phyloP scores from a whole-genome alignment of 176 grass and related monocot species.

The Triticum timopheevii region DNA sequence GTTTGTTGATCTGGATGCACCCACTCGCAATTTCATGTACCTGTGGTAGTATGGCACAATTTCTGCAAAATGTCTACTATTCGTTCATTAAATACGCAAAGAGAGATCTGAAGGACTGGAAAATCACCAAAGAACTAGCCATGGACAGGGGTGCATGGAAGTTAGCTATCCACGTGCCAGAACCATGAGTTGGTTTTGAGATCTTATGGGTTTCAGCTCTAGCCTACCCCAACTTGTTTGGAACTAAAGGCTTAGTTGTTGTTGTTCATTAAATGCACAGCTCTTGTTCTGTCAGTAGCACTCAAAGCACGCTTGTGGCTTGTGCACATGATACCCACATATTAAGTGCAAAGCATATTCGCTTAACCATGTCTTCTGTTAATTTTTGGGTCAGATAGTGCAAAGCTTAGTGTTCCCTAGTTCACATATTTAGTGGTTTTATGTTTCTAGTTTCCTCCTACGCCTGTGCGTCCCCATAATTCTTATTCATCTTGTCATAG shows the following conservation, averaged over 20 bases:
- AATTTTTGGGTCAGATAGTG: constrained; percentile 13
- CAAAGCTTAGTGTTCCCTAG: neutral
- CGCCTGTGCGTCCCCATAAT: constrained; percentile 5
- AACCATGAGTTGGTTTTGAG: too few species aligned
- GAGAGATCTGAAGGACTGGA: too few species aligned
- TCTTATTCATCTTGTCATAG: constrained; percentile 2
- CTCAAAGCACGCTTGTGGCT: neutral
- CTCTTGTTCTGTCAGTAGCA: constrained; percentile 10
- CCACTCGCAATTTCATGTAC: neutral
- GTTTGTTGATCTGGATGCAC: constrained; percentile 6
- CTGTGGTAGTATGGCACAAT: neutral
- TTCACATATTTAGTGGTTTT: constrained; percentile 17
- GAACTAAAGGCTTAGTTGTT: too few species aligned
- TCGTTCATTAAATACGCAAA: neutral
- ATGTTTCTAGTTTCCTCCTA: constrained; percentile 10
- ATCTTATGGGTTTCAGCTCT: too few species aligned
- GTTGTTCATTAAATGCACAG: neutral
- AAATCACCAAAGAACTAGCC: too few species aligned
- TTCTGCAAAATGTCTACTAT: neutral
- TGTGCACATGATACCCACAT: neutral
- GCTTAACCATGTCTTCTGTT: neutral
- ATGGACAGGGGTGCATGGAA: too few species aligned
- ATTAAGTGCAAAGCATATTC: neutral
- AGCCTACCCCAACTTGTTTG: too few species aligned
- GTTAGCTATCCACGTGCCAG: too few species aligned